Evolutionary conservation across 345 rosid genomes (phyloP), one percentile per base, ranked within the genome.

Genomic region (Carallia brachiata): DNA sequence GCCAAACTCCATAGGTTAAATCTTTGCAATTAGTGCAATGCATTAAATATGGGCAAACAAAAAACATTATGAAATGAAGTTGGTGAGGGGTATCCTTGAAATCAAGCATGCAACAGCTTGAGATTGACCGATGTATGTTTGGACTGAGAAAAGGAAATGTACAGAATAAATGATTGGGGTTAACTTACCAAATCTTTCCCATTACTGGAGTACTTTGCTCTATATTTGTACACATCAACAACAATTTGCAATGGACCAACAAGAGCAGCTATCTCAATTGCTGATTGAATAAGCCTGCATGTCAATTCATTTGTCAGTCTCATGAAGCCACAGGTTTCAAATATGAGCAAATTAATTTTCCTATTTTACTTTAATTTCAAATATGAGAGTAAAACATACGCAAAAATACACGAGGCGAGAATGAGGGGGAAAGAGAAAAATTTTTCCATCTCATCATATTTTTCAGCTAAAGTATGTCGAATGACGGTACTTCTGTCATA

Each of bases 211-310:
- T 77, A 74, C 66, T 72, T 74, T n/a, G 60, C 54, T 75, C 79
- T 72, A n/a, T 77, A 66, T 17, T 78, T 47, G 52, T 64, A 77
- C 32, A 81, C 69, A 50, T 81, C 80, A 56, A 72, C 65, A 5
- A 70, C 61, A 7, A 73, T 76, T 61, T 61, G 80, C n/a, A 61
- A 75, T 63, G 82, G 85, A 37, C 75, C 73, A 31, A 40, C 63
- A 64, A 72, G 15, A 7, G 75, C 79, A 48, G 80, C 78, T 52
- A 75, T 60, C 63, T 77, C 84, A 10, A 13, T 62, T 23, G 68
- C 64, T 13, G 79, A 81, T 70, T 81, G 84, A 65, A 81, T 70
- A 36, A 78, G 68, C 64, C 82, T 75, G 80, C 74, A 65, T 30
- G 27, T 12, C 27, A 48, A 31, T 10, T 56, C 6, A 36, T 40